Base-by-base conservation (phyloP, 306 rosid species). In the Ammopiptanthus mongolicus region DNA sequence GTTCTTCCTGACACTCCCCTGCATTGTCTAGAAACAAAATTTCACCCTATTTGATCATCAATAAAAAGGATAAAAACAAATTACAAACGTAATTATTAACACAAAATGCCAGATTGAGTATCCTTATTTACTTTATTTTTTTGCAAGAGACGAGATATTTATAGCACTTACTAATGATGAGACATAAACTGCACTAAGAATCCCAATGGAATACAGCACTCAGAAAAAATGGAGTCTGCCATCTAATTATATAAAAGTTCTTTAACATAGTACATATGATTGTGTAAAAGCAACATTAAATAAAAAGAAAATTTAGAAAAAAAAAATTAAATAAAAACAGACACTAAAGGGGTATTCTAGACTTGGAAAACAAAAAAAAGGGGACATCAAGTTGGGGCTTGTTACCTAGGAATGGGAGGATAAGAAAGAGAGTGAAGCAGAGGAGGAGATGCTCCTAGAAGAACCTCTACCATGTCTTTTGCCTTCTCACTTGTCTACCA, bases 401-500 rank as follows among this genome's bases (percentile, higher is more conserved):
- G 46, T 69, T 47, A 94, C 98, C 97, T 80, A 28, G 72, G 66
- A 65, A 52, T 28, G 55, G 84, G 71, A 65, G 87, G 82, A 83
- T 72, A 18, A 75, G 91, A 70, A 56, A 75, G 46, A 70, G 22
- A 66, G 44, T 73, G 78, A 65, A 85, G 80, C 25, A 85, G 90
- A 53, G 82, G 66, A 58, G 94, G 86, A 6, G 88, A 41, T 69
- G 88, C 47, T 51, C 81, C 86, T 19, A 74, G 80, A 59, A 87
- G 91, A 83, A 86, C 6, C 75, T 76, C 90, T 42, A 82, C 89
- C 96, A 91, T 94, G 77, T 77, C 77, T 77, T 77, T 46, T 22
- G 72, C 19, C 37, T 66, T 75, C 59, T 77, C 69, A 81, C 63
- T 85, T 79, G 17, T 65, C 28, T 6, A 52, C 34, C 8, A 14